These are phyloP conservation scores for Phytophthora nicotianae DNA, from an alignment of 352 stramenopile genomes.

Conservation along the genomic window DNA sequence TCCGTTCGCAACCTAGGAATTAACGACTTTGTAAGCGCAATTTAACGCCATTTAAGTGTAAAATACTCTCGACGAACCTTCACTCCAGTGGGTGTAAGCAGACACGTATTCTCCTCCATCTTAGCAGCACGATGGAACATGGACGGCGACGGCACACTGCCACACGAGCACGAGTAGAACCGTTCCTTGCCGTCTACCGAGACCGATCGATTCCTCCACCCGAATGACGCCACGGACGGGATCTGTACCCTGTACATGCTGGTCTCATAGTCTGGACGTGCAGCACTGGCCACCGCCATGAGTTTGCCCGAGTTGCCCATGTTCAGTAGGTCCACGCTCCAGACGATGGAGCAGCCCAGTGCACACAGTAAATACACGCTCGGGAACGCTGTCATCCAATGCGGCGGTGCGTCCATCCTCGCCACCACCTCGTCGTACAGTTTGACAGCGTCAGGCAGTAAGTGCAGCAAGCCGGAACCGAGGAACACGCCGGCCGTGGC, in stretches of 20 bases:
- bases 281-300: conserved; percentile 66
- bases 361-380: conserved; percentile 61
- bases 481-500: conserved; percentile 68
- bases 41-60: neutral
- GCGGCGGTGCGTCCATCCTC: conserved; percentile 27
- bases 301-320: conserved; percentile 70
- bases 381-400: conserved; percentile 56
- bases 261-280: conserved; percentile 59
- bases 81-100: conserved; percentile 41
- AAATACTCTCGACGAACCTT: conserved; percentile 24
- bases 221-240: conserved; percentile 56
- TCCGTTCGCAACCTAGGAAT: conserved; percentile 22
- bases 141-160: conserved; percentile 28
- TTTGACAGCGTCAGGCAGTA: conserved; percentile 63
- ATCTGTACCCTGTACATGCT: conserved; percentile 68
- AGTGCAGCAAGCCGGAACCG: conserved; percentile 61
- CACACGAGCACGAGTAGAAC: conserved; percentile 45
- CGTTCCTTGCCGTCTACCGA: conserved; percentile 42
- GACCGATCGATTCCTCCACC: conserved; percentile 43
- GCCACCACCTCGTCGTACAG: conserved; percentile 55
- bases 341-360: conserved; percentile 62
- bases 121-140: conserved; percentile 47
- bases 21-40: neutral
- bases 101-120: conserved; percentile 42
- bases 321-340: conserved; percentile 65